Evolutionary conservation across 208 protist species (phyloP), one percentile per base, ranked within the genome.

Genomic region (Endotrypanum monterogeii): DNA sequence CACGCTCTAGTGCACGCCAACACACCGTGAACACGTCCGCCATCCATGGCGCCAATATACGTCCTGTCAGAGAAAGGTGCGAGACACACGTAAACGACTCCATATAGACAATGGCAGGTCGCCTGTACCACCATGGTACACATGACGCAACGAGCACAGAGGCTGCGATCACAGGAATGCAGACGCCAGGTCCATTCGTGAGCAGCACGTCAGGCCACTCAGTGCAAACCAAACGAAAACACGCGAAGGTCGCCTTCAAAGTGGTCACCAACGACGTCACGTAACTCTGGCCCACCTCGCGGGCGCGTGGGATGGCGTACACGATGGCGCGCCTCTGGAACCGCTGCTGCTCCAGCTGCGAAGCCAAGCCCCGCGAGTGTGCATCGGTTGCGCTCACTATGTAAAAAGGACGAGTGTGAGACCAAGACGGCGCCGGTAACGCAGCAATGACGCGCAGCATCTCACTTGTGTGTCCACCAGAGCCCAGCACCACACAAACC

Each of bases 231-330:
- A 91, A 60, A 1, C 62, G 57, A 32, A 87, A 60, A 1, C 77
- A 80, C 30, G 79, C 63, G 30, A 55, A 16, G 25, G 89, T 35
- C 0, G 92, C 88, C 7, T 63, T 52, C 37, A 96, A 67, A 23
- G 94, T 97, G 44, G 85, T 89, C 14, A 87, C 82, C 14, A 98
- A 74, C 35, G 92, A 96, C 41, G 87, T 84, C 46, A 87, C 55
- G 80, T 98, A 98, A 67, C 89, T 95, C 83, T 98, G 94, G 9
- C 94, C 90, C 18, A 98, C 95, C 74, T 98, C 95, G 37, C 95
- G 85, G 23, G 94, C 93, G 23, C 94, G 89, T 5, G 95, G 95
- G 46, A 98, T 96, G 5, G 70, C 71, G 69, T 84, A 65, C 30
- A 96, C 65, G 23, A 76, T 62, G 35, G 83, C 85, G 56, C 71